Percentiles rank a stretch among this genome's conserved stretches.
phyloP scores from a whole-genome alignment of 2,329 filamentous ascomycete genomes.

The Colletotrichum noveboracense region DNA sequence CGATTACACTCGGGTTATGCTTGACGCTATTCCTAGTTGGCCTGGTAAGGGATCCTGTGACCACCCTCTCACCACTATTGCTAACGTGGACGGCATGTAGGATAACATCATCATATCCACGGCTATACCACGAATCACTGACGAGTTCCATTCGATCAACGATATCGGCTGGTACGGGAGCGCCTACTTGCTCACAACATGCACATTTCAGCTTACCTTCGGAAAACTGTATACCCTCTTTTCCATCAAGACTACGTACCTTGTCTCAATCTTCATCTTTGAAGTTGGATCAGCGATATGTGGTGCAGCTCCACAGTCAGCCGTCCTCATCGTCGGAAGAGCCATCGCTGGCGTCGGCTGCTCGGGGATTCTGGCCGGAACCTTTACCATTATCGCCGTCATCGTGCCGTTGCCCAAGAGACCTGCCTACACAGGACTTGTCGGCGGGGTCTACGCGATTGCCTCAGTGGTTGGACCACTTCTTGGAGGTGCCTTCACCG shows the following conservation, averaged over 20 bases:
- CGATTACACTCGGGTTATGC: slow-evolving; percentile 1
- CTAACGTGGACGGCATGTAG: slow-evolving; percentile 14
- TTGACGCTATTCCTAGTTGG: slow-evolving; percentile 6
- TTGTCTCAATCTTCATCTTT: slow-evolving; percentile 27
- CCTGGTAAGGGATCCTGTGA: background rate
- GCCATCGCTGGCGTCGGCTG: slow-evolving; percentile 40
- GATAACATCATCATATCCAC: slow-evolving; percentile 43
- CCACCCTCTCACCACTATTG: background rate
- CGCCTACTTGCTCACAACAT: slow-evolving; percentile 30
- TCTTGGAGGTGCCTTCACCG: slow-evolving; percentile 32
- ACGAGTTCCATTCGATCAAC: slow-evolving; percentile 40
- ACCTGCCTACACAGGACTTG: slow-evolving; percentile 41
- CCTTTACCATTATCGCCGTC: slow-evolving; percentile 40
- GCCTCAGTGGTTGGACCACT: slow-evolving; percentile 30
- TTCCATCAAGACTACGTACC: slow-evolving; percentile 29
- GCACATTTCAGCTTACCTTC: slow-evolving; percentile 28
- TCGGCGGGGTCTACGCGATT: slow-evolving; percentile 42
- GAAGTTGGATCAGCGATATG: slow-evolving; percentile 29
- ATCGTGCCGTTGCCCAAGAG: slow-evolving; percentile 35
- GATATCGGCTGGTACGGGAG: slow-evolving; percentile 44
- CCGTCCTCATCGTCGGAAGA: slow-evolving; percentile 39
- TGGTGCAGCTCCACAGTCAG: slow-evolving; percentile 31
- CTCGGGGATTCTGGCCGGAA: slow-evolving; percentile 38
- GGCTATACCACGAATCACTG: slow-evolving; percentile 36
- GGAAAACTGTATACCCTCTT: slow-evolving; percentile 34